phyloP scores from a whole-genome alignment of 2,329 filamentous ascomycete species.

The Epicoccum nigrum region DNA sequence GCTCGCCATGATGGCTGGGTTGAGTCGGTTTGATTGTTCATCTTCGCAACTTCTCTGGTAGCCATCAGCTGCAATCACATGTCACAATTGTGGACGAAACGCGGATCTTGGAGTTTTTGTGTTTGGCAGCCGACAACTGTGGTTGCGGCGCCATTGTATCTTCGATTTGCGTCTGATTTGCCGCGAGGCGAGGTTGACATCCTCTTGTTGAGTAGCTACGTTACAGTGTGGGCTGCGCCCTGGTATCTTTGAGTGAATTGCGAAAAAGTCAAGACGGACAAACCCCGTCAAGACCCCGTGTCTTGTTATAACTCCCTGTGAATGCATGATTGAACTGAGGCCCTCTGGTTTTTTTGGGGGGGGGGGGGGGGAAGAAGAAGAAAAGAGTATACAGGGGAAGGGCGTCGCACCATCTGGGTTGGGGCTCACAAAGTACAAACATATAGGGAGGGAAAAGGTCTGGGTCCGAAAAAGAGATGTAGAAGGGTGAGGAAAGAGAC shows the following conservation, averaged over 20 bases:
- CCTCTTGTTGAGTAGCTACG: slow-evolving; percentile 36
- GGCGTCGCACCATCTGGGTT: slow-evolving; percentile 42
- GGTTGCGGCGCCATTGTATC: slow-evolving; percentile 23
- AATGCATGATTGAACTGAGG: slow-evolving; percentile 23
- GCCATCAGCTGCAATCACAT: too few species aligned
- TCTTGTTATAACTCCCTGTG: slow-evolving; percentile 28
- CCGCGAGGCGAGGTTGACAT: slow-evolving; percentile 22
- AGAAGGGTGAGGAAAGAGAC: slow-evolving; percentile 21
- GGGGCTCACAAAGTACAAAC: slow-evolving; percentile 35
- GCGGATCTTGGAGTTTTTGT: background rate
- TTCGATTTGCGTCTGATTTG: slow-evolving; percentile 23
- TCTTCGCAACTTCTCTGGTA: too few species aligned
- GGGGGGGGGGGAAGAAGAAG: slow-evolving; percentile 14
- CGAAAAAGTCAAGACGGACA: slow-evolving; percentile 35
- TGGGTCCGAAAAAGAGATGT: slow-evolving; percentile 25
- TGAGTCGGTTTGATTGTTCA: background rate
- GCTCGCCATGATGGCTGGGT: background rate
- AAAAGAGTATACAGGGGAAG: slow-evolving; percentile 25
- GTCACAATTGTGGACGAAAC: too few species aligned
- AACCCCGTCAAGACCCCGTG: slow-evolving; percentile 17
- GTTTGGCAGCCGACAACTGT: slow-evolving; percentile 22
- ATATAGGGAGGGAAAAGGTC: slow-evolving; percentile 34
- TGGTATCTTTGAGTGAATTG: slow-evolving; percentile 45
- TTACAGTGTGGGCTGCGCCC: slow-evolving; percentile 45
- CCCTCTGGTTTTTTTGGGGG: slow-evolving; percentile 18